phyloP scores from a whole-genome alignment of 2,329 filamentous ascomycete species.

The Aspergillus luchuensis region DNA sequence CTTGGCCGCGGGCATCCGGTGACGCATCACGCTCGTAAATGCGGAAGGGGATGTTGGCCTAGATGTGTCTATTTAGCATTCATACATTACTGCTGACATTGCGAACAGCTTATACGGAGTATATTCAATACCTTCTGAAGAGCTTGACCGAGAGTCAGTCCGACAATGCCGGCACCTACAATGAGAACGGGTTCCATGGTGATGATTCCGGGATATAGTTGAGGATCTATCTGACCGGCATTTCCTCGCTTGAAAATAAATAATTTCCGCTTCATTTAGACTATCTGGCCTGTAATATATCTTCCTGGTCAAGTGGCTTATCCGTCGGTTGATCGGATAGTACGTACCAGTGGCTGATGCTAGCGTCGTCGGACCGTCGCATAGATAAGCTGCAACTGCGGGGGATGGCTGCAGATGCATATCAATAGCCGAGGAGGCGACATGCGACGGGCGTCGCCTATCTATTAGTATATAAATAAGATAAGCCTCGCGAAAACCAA shows the following conservation, averaged over 20 bases:
- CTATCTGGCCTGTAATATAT: too few species aligned
- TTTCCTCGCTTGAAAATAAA: background rate
- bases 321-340: background rate
- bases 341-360: background rate
- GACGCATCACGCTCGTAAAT: conserved; percentile 35
- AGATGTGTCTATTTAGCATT: background rate
- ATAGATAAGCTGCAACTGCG: conserved; percentile 28
- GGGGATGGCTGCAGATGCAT: conserved; percentile 14
- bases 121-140: conserved; percentile 17
- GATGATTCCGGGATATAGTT: background rate
- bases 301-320: too few species aligned
- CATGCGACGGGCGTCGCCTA: background rate
- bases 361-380: conserved; percentile 22
- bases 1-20: conserved; percentile 27
- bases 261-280: too few species aligned
- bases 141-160: conserved; percentile 29
- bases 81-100: too few species aligned
- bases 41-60: conserved; percentile 33
- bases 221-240: background rate
- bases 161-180: conserved; percentile 30
- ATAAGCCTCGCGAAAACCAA: background rate
- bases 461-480: background rate
- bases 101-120: background rate
- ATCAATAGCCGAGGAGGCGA: background rate
- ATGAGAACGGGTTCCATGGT: conserved; percentile 29